Percentiles rank a stretch among this genome's conserved stretches.
Conservation (phyloP, 495 filamentous ascomycete species). For the Elasticomyces elasticus region DNA sequence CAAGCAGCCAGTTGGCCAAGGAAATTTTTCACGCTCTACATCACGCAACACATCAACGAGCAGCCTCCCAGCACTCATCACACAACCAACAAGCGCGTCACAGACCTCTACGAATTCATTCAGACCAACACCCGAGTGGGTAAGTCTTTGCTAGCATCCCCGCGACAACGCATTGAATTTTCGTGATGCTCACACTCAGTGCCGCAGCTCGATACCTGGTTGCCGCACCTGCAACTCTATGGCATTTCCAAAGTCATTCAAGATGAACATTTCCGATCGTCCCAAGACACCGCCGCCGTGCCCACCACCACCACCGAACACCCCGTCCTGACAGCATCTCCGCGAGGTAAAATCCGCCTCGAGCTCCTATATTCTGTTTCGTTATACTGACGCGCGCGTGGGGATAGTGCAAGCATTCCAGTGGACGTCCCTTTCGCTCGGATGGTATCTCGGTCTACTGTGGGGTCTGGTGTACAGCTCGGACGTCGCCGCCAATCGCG, state of each 20-base stretch:
- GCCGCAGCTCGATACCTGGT: constrained; percentile 79
- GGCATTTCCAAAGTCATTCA: constrained; percentile 49
- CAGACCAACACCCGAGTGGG: constrained; percentile 65
- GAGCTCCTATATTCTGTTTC: constrained; percentile 31
- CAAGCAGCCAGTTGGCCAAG: constrained; percentile 84
- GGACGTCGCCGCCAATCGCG: constrained; percentile 79
- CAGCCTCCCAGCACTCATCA: constrained; percentile 59
- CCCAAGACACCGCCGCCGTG: constrained; percentile 32
- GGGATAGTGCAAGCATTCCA: constrained; percentile 71
- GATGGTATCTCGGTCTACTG: constrained; percentile 91
- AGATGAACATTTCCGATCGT: constrained; percentile 38
- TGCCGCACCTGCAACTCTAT: constrained; percentile 83
- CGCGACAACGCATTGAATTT: constrained; percentile 10
- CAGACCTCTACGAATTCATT: constrained; percentile 44
- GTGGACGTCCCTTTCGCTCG: constrained; percentile 84
- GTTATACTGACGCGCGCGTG: background rate
- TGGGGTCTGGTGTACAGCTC: constrained; percentile 92
- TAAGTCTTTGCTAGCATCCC: constrained; percentile 31
- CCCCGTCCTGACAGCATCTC: background rate
- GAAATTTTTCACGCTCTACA: constrained; percentile 80
- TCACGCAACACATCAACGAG: constrained; percentile 88
- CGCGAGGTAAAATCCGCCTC: background rate
- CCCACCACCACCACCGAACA: constrained; percentile 22
- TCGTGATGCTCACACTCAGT: constrained; percentile 1
- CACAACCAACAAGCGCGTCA: constrained; percentile 40